phyloP scores from a whole-genome alignment of 306 rosid species.

The Vigna trinervia region DNA sequence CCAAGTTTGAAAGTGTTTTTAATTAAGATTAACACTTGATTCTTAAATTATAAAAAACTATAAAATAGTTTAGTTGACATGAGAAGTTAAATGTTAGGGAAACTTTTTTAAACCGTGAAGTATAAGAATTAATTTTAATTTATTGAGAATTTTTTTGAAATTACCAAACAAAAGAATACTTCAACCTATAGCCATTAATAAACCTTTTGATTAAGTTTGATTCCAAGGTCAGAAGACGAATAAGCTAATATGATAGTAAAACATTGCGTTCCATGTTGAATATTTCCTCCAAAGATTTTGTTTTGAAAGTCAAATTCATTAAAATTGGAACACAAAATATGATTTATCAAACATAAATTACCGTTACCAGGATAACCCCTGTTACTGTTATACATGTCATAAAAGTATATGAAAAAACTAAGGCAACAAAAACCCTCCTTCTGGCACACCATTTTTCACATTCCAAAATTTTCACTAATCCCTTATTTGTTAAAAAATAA shows the following conservation, averaged over 20 bases:
- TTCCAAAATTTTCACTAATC: too few species aligned
- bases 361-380: too few species aligned
- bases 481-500: too few species aligned
- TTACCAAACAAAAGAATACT: background rate
- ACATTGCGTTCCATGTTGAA: background rate
- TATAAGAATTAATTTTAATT: background rate
- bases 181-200: background rate
- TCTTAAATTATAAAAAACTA: background rate
- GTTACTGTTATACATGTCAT: too few species aligned
- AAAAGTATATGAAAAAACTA: too few species aligned
- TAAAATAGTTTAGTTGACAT: background rate
- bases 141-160: background rate
- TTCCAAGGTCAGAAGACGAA: conserved; percentile 5
- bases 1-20: background rate
- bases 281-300: background rate
- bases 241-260: background rate
- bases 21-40: background rate
- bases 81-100: background rate
- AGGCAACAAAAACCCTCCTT: too few species aligned
- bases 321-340: too few species aligned
- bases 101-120: background rate
- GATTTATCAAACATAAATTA: too few species aligned
- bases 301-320: too few species aligned
- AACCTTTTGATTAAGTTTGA: background rate
- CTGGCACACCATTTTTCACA: too few species aligned